Conservation (phyloP, 2,329 filamentous ascomycete genomes). For the Cordyceps javanica region DNA sequence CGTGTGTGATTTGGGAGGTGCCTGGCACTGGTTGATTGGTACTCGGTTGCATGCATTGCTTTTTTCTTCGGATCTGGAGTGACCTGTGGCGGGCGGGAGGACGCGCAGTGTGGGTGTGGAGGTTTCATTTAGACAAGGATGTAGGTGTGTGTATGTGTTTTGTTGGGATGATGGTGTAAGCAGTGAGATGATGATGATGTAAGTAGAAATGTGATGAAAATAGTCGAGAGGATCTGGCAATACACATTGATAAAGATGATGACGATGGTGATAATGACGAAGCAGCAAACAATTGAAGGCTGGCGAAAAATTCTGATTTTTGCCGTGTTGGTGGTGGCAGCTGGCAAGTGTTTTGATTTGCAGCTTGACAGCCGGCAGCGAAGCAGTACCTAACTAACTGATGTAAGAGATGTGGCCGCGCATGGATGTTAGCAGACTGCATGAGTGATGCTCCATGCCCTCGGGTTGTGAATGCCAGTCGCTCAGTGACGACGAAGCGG, state of each 20-base stretch:
- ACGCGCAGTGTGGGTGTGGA: background rate
- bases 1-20: background rate
- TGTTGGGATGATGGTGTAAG: background rate
- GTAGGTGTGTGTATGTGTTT: background rate
- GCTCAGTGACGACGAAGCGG: background rate
- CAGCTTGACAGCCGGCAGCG: background rate
- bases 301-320: no score
- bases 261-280: background rate
- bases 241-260: background rate
- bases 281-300: no score
- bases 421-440: background rate
- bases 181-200: background rate
- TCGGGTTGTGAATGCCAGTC: background rate
- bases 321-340: background rate
- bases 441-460: background rate
- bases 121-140: background rate
- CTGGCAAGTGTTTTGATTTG: background rate
- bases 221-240: no score
- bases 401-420: background rate
- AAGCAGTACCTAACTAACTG: background rate
- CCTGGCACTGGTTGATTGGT: background rate
- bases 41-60: background rate
- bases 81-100: background rate
- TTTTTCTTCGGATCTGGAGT: background rate
- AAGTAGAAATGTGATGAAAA: background rate